Base-by-base conservation (phyloP, 768 basidiomycete genomes). In the Tephrocybe sp. region DNA sequence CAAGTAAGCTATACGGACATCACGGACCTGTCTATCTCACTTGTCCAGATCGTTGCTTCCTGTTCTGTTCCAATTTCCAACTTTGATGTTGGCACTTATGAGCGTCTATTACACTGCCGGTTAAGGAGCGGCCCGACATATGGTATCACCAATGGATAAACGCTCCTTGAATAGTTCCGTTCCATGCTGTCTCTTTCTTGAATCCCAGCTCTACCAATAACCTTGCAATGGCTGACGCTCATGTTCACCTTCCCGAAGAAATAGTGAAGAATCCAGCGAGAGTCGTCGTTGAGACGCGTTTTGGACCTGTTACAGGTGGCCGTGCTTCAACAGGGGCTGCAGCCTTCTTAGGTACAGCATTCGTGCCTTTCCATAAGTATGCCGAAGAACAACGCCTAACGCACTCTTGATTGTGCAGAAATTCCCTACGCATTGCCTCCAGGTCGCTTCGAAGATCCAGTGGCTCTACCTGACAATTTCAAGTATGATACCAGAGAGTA, bases 371-470 rank as follows among this genome's bases (percentile, higher is more conserved):
- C 21, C 10, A 12, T 12, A 18, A 49, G 5, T 9, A 6, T 9
- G n/a, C 17, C 25, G 11, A 1, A 28, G 1, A 28, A 11, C 26
- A 53, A n/a, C n/a, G n/a, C n/a, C n/a, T n/a, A 26, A 45, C 21
- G 26, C 21, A 3, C 38, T 9, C n/a, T 30, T 11, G 9, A 40
- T 21, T 10, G 33, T 25, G 28, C 50, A 90, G 87, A 91, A 70
- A 71, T 91, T 46, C 86, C 88, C 4, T 91, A 86, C 61, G 88
- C 84, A 2, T 64, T 86, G 14, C 80, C 85, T 24, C 85, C 86
- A 0, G 66, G 61, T 12, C 75, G 87, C 21, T 90, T 89, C 58
- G 68, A 81, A 43, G 83, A 90, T 59, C 83, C 87, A 3, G 59
- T 74, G 21, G 71, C 79, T 0, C 67, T 90, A 3, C 83, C 87